phyloP scores from a whole-genome alignment of 352 stramenopile species.

The Phytophthora sojae region DNA sequence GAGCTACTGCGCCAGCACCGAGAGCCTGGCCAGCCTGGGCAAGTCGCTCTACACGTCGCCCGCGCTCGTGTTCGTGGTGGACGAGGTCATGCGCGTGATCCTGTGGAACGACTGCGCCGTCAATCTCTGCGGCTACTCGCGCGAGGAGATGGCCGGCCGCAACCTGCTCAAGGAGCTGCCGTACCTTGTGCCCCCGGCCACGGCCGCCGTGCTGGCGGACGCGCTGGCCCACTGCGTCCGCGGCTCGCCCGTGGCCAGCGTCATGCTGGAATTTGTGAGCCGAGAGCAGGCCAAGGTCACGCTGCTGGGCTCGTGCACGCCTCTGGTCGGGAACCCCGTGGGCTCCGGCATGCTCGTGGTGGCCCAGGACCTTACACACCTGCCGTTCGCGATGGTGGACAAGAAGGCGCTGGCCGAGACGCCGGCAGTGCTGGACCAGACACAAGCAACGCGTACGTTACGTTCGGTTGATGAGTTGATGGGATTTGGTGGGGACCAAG shows the following conservation, averaged over 20 bases:
- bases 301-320: slow-evolving; percentile 75
- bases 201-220: slow-evolving; percentile 58
- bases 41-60: slow-evolving; percentile 86
- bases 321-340: slow-evolving; percentile 76
- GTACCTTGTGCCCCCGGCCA: slow-evolving; percentile 70
- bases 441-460: slow-evolving; percentile 53
- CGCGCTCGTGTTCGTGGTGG: slow-evolving; percentile 82
- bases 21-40: slow-evolving; percentile 82
- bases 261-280: slow-evolving; percentile 69
- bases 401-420: slow-evolving; percentile 59
- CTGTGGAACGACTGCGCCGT: slow-evolving; percentile 87
- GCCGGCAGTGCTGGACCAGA: slow-evolving; percentile 57
- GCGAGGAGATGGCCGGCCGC: slow-evolving; percentile 84
- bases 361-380: slow-evolving; percentile 68
- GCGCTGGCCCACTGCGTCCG: slow-evolving; percentile 71
- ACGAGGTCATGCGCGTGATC: slow-evolving; percentile 88
- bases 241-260: slow-evolving; percentile 52
- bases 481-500: neutral
- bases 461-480: neutral
- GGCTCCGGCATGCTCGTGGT: slow-evolving; percentile 85
- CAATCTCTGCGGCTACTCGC: slow-evolving; percentile 73
- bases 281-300: slow-evolving; percentile 69
- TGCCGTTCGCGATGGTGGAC: slow-evolving; percentile 52
- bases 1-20: slow-evolving; percentile 75
- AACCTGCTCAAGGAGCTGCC: slow-evolving; percentile 76